Percentiles rank a stretch among this genome's conserved stretches.
phyloP scores from a whole-genome alignment of 345 rosid species.

The Lumnitzera littorea region DNA sequence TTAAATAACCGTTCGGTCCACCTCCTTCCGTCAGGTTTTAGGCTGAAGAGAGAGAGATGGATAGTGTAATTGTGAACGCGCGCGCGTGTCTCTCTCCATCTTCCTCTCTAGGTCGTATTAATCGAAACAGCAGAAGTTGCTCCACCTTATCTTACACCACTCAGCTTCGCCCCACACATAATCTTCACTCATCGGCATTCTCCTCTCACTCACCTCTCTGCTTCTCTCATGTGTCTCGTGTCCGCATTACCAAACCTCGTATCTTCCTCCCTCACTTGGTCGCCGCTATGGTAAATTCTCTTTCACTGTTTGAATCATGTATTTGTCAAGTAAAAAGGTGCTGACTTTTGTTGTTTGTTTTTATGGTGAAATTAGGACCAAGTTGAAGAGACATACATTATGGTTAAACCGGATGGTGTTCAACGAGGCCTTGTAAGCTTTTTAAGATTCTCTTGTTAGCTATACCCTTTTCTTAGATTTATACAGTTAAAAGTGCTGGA shows the following conservation, averaged over 20 bases:
- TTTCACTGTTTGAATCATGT: background rate
- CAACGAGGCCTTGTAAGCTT: conserved; percentile 85
- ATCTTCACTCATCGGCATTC: conserved; percentile 36
- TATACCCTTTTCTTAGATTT: too few species aligned
- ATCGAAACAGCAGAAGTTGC: background rate
- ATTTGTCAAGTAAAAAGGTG: background rate
- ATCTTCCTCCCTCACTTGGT: conserved; percentile 83
- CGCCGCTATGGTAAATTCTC: conserved; percentile 60
- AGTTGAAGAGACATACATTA: conserved; percentile 81
- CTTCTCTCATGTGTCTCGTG: conserved; percentile 28
- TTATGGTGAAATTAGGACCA: conserved; percentile 43
- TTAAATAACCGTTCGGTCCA: too few species aligned
- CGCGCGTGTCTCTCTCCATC: conserved; percentile 1
- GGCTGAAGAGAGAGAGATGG: conserved; percentile 1
- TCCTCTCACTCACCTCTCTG: conserved; percentile 44
- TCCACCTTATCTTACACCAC: conserved; percentile 1
- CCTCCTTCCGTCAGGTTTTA: too few species aligned
- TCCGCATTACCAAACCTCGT: conserved; percentile 37
- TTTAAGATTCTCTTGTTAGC: background rate
- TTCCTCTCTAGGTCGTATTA: background rate
- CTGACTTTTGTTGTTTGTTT: background rate
- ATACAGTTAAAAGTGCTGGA: too few species aligned
- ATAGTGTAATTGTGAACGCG: conserved; percentile 4
- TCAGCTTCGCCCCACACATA: background rate
- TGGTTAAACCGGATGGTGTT: conserved; percentile 94